Percentiles rank a stretch among this genome's conserved stretches.
Evolutionary conservation across 768 basidiomycete species (phyloP).

Genomic region (Macrocybe gigantea): DNA sequence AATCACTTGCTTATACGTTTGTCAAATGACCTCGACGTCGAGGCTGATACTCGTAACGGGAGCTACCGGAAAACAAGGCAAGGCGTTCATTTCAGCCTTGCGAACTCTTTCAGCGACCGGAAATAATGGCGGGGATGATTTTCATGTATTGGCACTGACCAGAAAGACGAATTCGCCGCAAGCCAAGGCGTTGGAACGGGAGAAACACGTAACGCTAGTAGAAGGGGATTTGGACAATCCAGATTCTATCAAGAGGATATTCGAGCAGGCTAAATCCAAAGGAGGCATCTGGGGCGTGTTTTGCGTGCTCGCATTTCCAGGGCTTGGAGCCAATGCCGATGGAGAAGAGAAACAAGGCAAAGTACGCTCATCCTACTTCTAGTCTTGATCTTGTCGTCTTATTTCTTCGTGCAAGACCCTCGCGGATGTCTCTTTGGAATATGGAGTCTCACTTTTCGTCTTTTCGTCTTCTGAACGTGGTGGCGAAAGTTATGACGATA

Average conservation of each 20-base stretch:
- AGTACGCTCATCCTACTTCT: conserved; percentile 15
- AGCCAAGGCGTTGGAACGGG: conserved; percentile 16
- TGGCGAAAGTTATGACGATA: conserved; percentile 27
- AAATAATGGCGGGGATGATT: conserved; percentile 6
- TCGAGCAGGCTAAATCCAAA: conserved; percentile 23
- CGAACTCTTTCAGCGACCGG: conserved; percentile 6
- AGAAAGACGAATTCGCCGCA: conserved; percentile 22
- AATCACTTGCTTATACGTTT: no score
- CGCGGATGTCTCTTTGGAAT: conserved; percentile 31
- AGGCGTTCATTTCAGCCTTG: conserved; percentile 23
- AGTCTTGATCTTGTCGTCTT: neutral
- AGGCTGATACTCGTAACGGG: conserved; percentile 27
- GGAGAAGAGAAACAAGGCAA: conserved; percentile 34
- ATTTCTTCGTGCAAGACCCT: conserved; percentile 17
- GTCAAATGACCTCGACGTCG: conserved; percentile 1
- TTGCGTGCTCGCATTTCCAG: conserved; percentile 31
- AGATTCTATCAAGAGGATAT: conserved; percentile 23
- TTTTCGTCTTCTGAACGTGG: conserved; percentile 34
- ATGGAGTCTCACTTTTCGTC: conserved; percentile 24
- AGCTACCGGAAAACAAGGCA: conserved; percentile 32
- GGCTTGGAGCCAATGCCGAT: conserved; percentile 32
- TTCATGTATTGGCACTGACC: conserved; percentile 31
- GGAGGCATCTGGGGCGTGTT: conserved; percentile 34
- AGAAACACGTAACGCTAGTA: conserved; percentile 24
- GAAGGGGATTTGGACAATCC: conserved; percentile 27